phyloP scores from a whole-genome alignment of 2,329 filamentous ascomycete genomes.

The Immersiporthe knoxdaviesiana region DNA sequence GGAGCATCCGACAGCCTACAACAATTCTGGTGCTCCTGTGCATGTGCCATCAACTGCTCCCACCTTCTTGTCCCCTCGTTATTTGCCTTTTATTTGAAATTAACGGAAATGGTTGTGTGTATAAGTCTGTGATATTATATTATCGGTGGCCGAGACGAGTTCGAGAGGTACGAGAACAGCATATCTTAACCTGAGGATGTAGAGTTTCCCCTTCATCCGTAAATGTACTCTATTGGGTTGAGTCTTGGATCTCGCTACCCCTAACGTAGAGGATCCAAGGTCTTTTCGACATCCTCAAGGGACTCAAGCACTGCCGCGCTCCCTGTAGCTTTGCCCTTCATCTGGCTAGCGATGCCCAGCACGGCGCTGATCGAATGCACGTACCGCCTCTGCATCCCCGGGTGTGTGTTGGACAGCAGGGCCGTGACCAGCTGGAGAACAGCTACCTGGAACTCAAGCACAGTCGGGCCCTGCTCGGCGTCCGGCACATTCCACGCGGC shows the following conservation, averaged over 20 bases:
- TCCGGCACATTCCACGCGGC: slow-evolving; percentile 51
- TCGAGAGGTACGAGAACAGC: background rate
- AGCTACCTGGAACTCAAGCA: slow-evolving; percentile 57
- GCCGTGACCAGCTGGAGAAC: slow-evolving; percentile 59
- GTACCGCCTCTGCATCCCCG: slow-evolving; percentile 54
- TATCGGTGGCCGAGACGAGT: background rate
- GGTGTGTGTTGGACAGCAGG: slow-evolving; percentile 51
- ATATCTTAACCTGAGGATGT: background rate
- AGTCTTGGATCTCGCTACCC: slow-evolving; percentile 15
- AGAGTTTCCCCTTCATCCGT: background rate
- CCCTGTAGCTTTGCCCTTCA: slow-evolving; percentile 39
- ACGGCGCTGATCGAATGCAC: slow-evolving; percentile 55
- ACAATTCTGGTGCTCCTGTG: background rate
- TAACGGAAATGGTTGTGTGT: background rate
- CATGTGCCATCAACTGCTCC: background rate
- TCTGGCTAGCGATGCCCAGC: slow-evolving; percentile 49
- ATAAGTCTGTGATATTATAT: background rate
- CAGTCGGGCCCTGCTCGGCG: slow-evolving; percentile 31
- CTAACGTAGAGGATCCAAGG: slow-evolving; percentile 31
- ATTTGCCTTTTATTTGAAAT: background rate
- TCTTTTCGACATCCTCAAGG: slow-evolving; percentile 48
- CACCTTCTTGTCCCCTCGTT: too few relatives aligned
- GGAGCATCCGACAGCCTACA: background rate
- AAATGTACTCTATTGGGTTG: background rate
- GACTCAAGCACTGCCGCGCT: slow-evolving; percentile 43